A percentile compares a stretch with the other conserved stretches of the same genome.
Conservation (phyloP, 495 filamentous ascomycete genomes). For the Thermothielavioides terrestris region DNA sequence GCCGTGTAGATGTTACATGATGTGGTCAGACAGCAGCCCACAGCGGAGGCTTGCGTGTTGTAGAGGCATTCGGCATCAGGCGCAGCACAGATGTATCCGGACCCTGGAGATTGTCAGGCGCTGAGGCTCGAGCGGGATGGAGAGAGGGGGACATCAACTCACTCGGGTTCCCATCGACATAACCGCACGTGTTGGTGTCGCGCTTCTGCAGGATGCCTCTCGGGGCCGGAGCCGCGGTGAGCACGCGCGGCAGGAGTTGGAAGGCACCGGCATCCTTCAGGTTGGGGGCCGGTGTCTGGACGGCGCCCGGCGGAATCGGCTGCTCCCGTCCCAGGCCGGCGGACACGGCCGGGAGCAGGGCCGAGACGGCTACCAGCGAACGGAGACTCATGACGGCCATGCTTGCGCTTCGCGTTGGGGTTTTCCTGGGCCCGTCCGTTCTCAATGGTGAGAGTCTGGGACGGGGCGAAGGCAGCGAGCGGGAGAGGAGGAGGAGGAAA, state of each 20-base stretch:
- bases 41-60: conserved; percentile 2
- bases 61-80: neutral
- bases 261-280: neutral
- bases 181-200: conserved; percentile 7
- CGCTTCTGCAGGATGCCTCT: neutral
- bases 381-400: conserved; percentile 10
- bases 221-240: neutral
- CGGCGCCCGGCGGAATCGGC: neutral
- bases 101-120: neutral
- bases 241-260: neutral
- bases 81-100: neutral
- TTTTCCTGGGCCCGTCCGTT: neutral
- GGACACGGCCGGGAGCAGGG: conserved; percentile 7
- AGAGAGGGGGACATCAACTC: neutral
- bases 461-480: too few species aligned
- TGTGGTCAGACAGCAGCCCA: conserved; percentile 11
- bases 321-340: conserved; percentile 2
- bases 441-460: neutral
- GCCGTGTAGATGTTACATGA: neutral
- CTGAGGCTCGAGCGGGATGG: neutral
- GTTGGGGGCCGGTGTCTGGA: neutral
- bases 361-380: conserved; percentile 8
- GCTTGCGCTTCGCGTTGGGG: too few species aligned
- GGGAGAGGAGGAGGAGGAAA: neutral
- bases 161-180: neutral